These are phyloP conservation scores for Viridothelium virens DNA, from an alignment of 495 filamentous ascomycete genomes.

Conservation along the genomic window DNA sequence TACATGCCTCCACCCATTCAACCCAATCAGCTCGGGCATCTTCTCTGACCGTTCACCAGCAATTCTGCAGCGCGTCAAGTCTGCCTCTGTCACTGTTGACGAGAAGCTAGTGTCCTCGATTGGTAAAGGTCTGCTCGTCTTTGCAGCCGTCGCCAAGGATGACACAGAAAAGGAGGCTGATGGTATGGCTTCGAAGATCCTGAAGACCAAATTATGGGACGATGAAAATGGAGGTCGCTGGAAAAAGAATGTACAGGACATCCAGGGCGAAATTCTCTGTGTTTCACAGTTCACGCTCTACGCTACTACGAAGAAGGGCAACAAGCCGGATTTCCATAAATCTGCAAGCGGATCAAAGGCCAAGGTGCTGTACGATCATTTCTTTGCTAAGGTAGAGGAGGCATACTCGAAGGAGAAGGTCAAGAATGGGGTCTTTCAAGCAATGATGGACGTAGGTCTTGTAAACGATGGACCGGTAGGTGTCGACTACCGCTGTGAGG, in stretches of 20 bases:
- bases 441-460: constrained; percentile 95
- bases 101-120: constrained; percentile 81
- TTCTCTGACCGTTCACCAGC: constrained; percentile 43
- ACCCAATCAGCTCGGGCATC: not conserved
- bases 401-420: constrained; percentile 68
- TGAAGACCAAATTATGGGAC: constrained; percentile 86
- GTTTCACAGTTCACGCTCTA: constrained; percentile 99
- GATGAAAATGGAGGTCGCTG: constrained; percentile 66
- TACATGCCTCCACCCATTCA: not conserved
- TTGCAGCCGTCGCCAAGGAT: constrained; percentile 82
- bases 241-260: constrained; percentile 80
- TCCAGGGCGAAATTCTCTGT: constrained; percentile 82
- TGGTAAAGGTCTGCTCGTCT: constrained; percentile 79
- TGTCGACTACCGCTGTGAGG: constrained; percentile 57
- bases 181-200: constrained; percentile 68
- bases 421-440: constrained; percentile 91
- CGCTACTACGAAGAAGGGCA: constrained; percentile 85
- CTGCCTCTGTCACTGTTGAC: constrained; percentile 97
- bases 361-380: constrained; percentile 70
- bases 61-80: constrained; percentile 89
- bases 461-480: constrained; percentile 93
- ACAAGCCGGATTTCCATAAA: constrained; percentile 90
- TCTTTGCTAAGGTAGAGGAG: constrained; percentile 67
- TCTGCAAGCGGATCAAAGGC: constrained; percentile 72
- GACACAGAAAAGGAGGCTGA: constrained; percentile 88